phyloP scores from a whole-genome alignment of 495 filamentous ascomycete species.

The Annulohypoxylon nitens region DNA sequence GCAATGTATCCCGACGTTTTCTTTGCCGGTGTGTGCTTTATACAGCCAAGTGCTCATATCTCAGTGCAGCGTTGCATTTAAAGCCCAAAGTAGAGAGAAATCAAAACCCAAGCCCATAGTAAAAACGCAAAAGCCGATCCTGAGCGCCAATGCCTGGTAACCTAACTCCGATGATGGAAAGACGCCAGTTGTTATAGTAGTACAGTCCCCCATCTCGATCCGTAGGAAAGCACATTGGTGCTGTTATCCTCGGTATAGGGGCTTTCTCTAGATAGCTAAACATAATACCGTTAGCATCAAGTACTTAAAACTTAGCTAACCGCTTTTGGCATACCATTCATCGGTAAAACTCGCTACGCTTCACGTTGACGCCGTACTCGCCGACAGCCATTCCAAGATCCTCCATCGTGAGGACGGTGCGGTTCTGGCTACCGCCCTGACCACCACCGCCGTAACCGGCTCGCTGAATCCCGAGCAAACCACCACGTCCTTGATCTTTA shows the following conservation, averaged over 20 bases:
- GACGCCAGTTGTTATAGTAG: background rate
- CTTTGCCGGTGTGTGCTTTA: background rate
- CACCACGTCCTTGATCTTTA: constrained; percentile 68
- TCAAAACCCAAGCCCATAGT: constrained; percentile 3
- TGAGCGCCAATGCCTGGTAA: constrained; percentile 35
- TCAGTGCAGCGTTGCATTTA: background rate
- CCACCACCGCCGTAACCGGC: constrained; percentile 95
- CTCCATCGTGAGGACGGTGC: constrained; percentile 98
- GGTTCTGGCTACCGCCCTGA: constrained; percentile 87
- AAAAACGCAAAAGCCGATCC: constrained; percentile 17
- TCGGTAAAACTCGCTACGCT: constrained; percentile 96
- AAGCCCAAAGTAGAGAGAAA: background rate
- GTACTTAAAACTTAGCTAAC: background rate
- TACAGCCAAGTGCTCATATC: background rate
- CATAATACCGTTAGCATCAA: background rate
- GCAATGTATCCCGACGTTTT: background rate
- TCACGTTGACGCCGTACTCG: constrained; percentile 97
- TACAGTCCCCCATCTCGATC: background rate
- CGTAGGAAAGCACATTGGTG: background rate
- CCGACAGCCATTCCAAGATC: constrained; percentile 97
- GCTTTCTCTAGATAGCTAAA: background rate
- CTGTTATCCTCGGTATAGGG: background rate
- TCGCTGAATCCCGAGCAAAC: constrained; percentile 86
- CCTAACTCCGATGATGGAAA: constrained; percentile 13
- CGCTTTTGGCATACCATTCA: constrained; percentile 58